Evolutionary conservation across 768 basidiomycete species (phyloP).

Genomic region (Suillus hirtellus): DNA sequence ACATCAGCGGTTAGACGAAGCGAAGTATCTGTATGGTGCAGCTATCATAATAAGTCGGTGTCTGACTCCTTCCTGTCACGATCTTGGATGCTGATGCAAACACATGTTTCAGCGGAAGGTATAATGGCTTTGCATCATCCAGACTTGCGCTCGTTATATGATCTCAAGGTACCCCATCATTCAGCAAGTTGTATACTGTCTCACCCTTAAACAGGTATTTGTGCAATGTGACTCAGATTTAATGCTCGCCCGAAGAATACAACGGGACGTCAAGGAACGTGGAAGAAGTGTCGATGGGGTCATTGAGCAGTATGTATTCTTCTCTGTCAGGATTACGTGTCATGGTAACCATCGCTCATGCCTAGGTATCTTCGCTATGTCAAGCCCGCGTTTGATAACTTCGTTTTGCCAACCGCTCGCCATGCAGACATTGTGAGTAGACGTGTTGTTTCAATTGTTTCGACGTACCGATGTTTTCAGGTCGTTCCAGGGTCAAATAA

Average conservation of each 20-base stretch:
- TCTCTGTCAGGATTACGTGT: background rate
- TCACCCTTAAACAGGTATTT: slow-evolving; percentile 54
- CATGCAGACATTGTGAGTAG: slow-evolving; percentile 81
- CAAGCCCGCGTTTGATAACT: slow-evolving; percentile 93
- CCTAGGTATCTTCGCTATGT: slow-evolving; percentile 88
- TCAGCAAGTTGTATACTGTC: background rate
- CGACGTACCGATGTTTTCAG: slow-evolving; percentile 39
- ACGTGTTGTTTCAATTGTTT: background rate
- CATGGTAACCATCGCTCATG: background rate
- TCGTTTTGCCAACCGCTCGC: slow-evolving; percentile 83
- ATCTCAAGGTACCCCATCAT: slow-evolving; percentile 70
- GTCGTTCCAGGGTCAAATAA: slow-evolving; percentile 96
- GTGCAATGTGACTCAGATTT: slow-evolving; percentile 95
- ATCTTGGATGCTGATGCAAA: slow-evolving; percentile 3
- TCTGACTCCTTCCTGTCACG: background rate
- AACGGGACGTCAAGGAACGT: slow-evolving; percentile 85
- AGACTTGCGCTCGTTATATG: slow-evolving; percentile 76
- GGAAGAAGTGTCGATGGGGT: slow-evolving; percentile 85
- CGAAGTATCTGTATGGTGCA: slow-evolving; percentile 90
- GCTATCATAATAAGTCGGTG: slow-evolving; percentile 80
- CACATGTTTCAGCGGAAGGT: slow-evolving; percentile 65
- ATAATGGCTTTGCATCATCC: slow-evolving; percentile 90
- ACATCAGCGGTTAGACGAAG: slow-evolving; percentile 80
- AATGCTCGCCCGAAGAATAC: slow-evolving; percentile 93
- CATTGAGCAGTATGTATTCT: slow-evolving; percentile 71